These are phyloP conservation scores for Dryadomyces quercus-mongolicae DNA, from an alignment of 2,329 filamentous ascomycete genomes.

Conservation along the genomic window DNA sequence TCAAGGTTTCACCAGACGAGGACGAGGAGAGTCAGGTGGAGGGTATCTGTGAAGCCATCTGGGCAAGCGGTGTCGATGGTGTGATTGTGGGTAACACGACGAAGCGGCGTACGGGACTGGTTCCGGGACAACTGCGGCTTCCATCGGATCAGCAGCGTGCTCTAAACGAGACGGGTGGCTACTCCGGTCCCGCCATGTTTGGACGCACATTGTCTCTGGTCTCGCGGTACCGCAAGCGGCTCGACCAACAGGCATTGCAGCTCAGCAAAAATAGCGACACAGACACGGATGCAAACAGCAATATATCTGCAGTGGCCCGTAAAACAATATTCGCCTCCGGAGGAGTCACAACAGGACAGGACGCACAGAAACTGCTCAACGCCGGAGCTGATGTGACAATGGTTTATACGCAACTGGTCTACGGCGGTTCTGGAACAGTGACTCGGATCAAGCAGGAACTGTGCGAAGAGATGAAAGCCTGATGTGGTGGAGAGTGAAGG, in stretches of 20 bases:
- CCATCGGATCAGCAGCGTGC: slow-evolving; percentile 53
- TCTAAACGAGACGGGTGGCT: slow-evolving; percentile 71
- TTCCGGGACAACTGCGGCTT: slow-evolving; percentile 55
- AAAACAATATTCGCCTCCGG: slow-evolving; percentile 92
- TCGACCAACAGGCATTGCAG: slow-evolving; percentile 35
- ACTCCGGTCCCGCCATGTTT: slow-evolving; percentile 85
- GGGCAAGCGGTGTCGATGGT: slow-evolving; percentile 76
- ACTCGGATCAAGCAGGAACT: slow-evolving; percentile 55
- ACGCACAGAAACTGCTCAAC: slow-evolving; percentile 71
- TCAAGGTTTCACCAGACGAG: slow-evolving; percentile 96
- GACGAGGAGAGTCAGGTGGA: slow-evolving; percentile 73
- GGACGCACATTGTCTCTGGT: slow-evolving; percentile 68
- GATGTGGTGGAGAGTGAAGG: background rate
- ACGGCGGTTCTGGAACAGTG: slow-evolving; percentile 51
- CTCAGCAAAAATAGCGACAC: slow-evolving; percentile 15
- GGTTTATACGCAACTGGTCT: slow-evolving; percentile 70
- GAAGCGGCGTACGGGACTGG: slow-evolving; percentile 60
- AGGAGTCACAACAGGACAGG: slow-evolving; percentile 77
- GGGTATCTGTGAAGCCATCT: slow-evolving; percentile 79
- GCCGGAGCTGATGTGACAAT: slow-evolving; percentile 85
- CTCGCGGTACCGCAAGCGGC: slow-evolving; percentile 58
- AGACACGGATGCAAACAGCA: slow-evolving; percentile 14
- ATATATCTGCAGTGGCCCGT: slow-evolving; percentile 1
- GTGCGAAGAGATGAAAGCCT: background rate
- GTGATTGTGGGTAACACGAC: slow-evolving; percentile 98